A percentile compares a stretch with the other conserved stretches of the same genome.
These are phyloP conservation scores for Xylaria multiplex DNA, from an alignment of 2,329 filamentous ascomycete species.

Conservation along the genomic window DNA sequence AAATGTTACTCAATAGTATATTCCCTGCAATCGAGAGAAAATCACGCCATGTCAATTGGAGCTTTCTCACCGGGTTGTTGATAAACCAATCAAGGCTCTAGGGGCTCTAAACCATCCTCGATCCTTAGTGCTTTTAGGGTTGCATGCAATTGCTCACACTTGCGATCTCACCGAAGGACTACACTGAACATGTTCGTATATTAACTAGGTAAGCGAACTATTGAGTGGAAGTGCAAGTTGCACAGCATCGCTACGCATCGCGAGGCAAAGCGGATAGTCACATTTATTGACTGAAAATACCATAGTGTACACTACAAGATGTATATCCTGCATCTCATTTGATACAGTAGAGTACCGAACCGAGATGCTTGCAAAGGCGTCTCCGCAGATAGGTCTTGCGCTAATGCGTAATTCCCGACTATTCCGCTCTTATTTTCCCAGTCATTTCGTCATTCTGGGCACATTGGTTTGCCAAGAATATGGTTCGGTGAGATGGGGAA, in stretches of 20 bases:
- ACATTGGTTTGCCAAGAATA: conserved; percentile 11
- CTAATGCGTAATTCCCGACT: conserved; percentile 11
- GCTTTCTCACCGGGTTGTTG: conserved; percentile 14
- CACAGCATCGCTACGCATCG: conserved; percentile 17
- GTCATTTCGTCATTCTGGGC: conserved; percentile 3
- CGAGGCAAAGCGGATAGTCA: conserved; percentile 10
- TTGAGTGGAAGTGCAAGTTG: conserved; percentile 22
- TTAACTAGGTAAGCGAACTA: conserved; percentile 11
- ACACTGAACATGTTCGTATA: conserved; percentile 10
- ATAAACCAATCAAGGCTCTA: conserved; percentile 16
- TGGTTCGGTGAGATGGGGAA: conserved; percentile 19
- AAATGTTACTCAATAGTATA: background rate
- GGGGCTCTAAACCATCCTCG: background rate
- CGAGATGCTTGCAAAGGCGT: conserved; percentile 1
- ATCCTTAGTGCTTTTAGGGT: conserved; percentile 1
- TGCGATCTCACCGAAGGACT: conserved; percentile 16
- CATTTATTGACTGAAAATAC: background rate
- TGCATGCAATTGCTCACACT: conserved; percentile 9
- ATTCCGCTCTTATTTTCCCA: background rate
- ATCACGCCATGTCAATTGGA: conserved; percentile 17
- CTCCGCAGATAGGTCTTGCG: conserved; percentile 14
- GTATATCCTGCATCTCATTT: conserved; percentile 2
- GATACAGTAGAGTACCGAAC: background rate
- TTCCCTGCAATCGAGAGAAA: conserved; percentile 9
- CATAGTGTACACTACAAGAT: background rate